Base-by-base conservation (phyloP, 2,329 filamentous ascomycete species). In the Juglanconis sp. region DNA sequence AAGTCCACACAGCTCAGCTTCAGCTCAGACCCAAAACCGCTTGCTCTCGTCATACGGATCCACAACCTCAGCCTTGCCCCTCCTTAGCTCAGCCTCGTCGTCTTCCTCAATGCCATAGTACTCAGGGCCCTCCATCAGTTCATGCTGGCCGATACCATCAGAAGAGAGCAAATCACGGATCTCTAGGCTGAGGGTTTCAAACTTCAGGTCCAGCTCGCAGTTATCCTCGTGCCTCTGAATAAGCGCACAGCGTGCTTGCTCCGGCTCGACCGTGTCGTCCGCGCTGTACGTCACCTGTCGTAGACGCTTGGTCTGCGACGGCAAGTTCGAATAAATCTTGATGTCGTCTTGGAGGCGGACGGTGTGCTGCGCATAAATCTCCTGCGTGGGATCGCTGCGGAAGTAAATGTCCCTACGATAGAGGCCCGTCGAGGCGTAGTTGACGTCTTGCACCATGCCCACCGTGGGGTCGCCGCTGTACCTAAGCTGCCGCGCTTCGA, bases 381-480 rank as follows among this genome's bases (percentile, higher is more conserved):
- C 82, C 49, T 68, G 69, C 1, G 57, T 59, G 0, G 74, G 72
- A 47, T 85, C 76, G 2, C 71, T 68, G 17, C 80, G 67, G 3
- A 76, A 64, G 64, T 87, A 85, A 1, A 77, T 77, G 5, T 85
- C 79, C 5, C 61, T 66, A 4, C 79, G 72, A 66, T 77, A 86
- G 2, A 85, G 70, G 1, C 73, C 72, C 0, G 80, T 78, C 1
- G 70, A 64, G 1, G 71, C 62, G 65, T 88, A 88, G 3, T 72
- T 70, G 0, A 79, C 78, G 1, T 85, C 86, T 66, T 88, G 80
- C 2, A 86, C 76, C 5, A 77, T 81, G 34, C 85, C 85, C 34
- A 87, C 70, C 5, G 76, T 75, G 2, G 74, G 79, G 64, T 84
- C 76, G 0, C 71, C 68, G 55, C 78, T 73, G 0, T 79, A 62